Percentiles rank a stretch among this genome's conserved stretches.
These are phyloP conservation scores for Phytopythium chamaehyphon DNA, from an alignment of 352 stramenopile genomes.

Conservation along the genomic window DNA sequence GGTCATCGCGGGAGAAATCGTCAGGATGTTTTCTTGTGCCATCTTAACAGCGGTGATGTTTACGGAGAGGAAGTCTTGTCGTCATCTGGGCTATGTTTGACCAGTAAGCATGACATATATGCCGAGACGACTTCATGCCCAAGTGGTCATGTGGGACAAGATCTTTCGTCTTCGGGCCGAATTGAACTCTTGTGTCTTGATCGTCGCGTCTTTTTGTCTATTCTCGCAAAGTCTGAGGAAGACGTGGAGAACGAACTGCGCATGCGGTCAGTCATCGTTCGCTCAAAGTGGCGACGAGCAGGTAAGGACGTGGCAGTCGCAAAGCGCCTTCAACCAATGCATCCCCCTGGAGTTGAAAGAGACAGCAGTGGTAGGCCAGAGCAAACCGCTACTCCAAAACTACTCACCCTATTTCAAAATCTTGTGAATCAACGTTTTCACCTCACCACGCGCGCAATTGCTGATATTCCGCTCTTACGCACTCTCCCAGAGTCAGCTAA, in stretches of 20 bases:
- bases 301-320: conserved; percentile 12
- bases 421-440: conserved; percentile 63
- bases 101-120: conserved; percentile 34
- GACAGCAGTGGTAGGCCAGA: conserved; percentile 1
- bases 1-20: neutral
- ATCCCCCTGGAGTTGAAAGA: conserved; percentile 10
- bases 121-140: conserved; percentile 11
- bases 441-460: conserved; percentile 48
- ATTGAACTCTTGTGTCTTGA: conserved; percentile 39
- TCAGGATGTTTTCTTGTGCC: conserved; percentile 26
- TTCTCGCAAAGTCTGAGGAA: conserved; percentile 44
- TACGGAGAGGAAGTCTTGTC: conserved; percentile 47
- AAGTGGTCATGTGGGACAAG: neutral
- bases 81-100: conserved; percentile 22
- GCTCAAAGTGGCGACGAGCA: conserved; percentile 46
- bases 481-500: conserved; percentile 33
- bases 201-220: conserved; percentile 21
- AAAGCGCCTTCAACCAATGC: conserved; percentile 16
- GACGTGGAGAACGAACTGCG: conserved; percentile 41
- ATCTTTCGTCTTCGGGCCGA: neutral
- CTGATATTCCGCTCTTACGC: conserved; percentile 41
- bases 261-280: conserved; percentile 24
- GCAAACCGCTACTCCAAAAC: conserved; percentile 31
- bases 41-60: conserved; percentile 38
- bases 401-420: conserved; percentile 65